Evolutionary conservation across 768 basidiomycete species (phyloP), one percentile per base, ranked within the genome.

Genomic region (Suillus clintonianus): DNA sequence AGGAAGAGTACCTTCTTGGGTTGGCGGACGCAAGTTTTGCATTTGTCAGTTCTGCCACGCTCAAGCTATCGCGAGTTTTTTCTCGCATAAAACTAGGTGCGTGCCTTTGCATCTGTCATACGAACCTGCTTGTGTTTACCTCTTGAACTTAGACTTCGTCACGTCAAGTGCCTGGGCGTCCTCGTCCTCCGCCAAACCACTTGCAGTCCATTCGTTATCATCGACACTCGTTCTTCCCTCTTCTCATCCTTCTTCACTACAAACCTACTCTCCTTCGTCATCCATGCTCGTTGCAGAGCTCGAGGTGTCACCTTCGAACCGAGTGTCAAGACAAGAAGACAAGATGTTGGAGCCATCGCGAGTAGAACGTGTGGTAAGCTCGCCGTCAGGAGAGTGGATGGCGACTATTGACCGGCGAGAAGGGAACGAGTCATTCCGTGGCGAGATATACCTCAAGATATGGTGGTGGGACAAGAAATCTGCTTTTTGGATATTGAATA

Each of bases 181-280:
- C 37, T 80, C 76, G 62, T 67, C 76, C n/a, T 71, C 71, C 9
- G 65, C 77, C 8, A 78, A 83, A 24, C 95, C 94, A 15, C 84
- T 97, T 32, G 89, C 91, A 7, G 81, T 92, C 48, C 96, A 98
- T 74, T 78, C 82, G 3, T 77, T 79, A 6, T 89, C 94, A 5
- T 85, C 88, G 36, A 87, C 92, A 6, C 80, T 99, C 64, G 83
- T 98, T 67, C 83, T 99, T 17, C 94, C 95, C 0, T 95, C 97
- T 3, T 96, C 95, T 0, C 96, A 99, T 71, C 92, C 95, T 0
- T 95, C 96, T 3, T 93, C 95, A n/a, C 81, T 99, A 45, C 97
- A 99, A 79, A 87, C 91, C 30, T 96, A 92, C 78, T 90, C 93
- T 19, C 91, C 91, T 1, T 75, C 82, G 9, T 83, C 86, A 3